Percentiles rank a stretch among this genome's conserved stretches.
These are phyloP conservation scores for Ustilago vetiveriae DNA, from an alignment of 1,284 basidiomycete species.

Conservation along the genomic window DNA sequence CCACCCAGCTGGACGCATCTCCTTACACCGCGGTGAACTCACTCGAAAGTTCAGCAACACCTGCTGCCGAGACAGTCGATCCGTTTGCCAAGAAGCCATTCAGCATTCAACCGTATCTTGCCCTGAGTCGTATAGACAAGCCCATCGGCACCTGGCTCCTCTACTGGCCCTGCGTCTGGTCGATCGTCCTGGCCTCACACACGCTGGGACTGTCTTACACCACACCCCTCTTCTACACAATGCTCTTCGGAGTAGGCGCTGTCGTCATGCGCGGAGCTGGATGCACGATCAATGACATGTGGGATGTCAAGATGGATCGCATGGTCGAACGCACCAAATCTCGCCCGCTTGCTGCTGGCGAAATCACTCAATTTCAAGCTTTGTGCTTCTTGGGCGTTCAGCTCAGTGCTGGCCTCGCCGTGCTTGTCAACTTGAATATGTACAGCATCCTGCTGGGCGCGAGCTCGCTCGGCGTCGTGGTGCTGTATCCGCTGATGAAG, in stretches of 20 bases:
- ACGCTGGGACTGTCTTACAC: constrained; percentile 45
- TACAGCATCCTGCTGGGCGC: constrained; percentile 94
- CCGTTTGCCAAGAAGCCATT: constrained; percentile 16
- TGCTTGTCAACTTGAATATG: constrained; percentile 90
- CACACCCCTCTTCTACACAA: constrained; percentile 67
- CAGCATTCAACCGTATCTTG: constrained; percentile 76
- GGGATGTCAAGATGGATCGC: constrained; percentile 90
- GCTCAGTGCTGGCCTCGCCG: constrained; percentile 83
- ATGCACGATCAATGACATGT: constrained; percentile 99
- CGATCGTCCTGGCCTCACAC: constrained; percentile 63
- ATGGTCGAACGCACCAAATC: constrained; percentile 79
- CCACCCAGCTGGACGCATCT: background rate
- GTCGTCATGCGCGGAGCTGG: constrained; percentile 97
- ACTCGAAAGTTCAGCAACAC: background rate
- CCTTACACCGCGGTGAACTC: too few relatives aligned
- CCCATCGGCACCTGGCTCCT: constrained; percentile 91
- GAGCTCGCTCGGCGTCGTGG: constrained; percentile 85
- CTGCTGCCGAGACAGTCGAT: background rate
- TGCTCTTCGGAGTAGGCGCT: constrained; percentile 88
- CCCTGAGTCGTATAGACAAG: constrained; percentile 89
- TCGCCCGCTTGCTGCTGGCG: constrained; percentile 81
- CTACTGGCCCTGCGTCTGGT: constrained; percentile 82
- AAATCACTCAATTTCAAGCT: constrained; percentile 80
- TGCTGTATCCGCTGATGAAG: constrained; percentile 96
- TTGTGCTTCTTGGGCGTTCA: constrained; percentile 84